Base-by-base conservation (phyloP, 345 rosid species). In the Bruguiera gymnorhiza region DNA sequence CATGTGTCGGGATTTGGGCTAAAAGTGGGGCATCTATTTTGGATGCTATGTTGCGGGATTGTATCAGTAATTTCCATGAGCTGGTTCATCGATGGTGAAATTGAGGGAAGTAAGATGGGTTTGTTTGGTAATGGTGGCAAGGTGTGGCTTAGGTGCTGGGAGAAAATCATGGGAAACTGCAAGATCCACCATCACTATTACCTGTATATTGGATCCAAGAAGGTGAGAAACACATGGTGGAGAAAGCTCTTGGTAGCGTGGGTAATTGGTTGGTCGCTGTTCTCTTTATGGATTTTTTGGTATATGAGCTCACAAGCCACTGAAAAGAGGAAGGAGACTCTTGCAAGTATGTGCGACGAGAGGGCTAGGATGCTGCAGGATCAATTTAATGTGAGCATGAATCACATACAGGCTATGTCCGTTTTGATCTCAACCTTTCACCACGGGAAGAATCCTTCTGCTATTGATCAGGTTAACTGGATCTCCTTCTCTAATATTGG, bases 321-420 rank as follows among this genome's bases (percentile, higher is more conserved):
- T 23, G 98, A 91, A 68, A 91, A 84, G 77, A 84, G 93, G 87
- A 89, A 81, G 73, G 98, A 89, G 60, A 82, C 87, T 4, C 86
- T 94, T 26, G 79, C 82, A 37, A 89, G 92, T 64, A 89, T 94
- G 98, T 94, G 98, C 63, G 98, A 91, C 69, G 96, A 91, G 81
- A 89, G 98, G 73, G 96, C 98, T 67, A 83, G 98, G 80, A 91
- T 94, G 98, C 76, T 94, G 23, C 98, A 91, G 79, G 98, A 94
- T 83, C 98, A 94, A 79, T 94, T 94, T 79, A 94, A 94, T 81
- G 98, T 94, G 32, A 94, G 98, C 82, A 79, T 94, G 98, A 94
- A 94, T 78, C 98, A 94, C 83, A 83, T 94, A 36, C 98, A 94
- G 71, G 98, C 97, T 31, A 91, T 94, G 90, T 89, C 98, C 63